phyloP scores from a whole-genome alignment of 352 stramenopile genomes.

The Phytophthora litchii region DNA sequence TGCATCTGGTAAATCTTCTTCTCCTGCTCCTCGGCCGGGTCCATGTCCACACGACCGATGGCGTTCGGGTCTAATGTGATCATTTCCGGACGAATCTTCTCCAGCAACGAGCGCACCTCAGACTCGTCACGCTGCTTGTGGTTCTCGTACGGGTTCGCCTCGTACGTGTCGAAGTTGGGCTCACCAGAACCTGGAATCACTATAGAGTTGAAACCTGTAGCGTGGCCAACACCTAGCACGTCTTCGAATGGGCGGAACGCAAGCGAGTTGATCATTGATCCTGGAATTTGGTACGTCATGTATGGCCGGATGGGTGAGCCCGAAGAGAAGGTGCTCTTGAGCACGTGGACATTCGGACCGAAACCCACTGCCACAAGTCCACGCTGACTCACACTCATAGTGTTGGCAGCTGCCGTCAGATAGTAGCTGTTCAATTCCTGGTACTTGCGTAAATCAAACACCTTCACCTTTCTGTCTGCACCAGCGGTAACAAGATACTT shows the following conservation, averaged over 20 bases:
- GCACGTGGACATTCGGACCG: constrained; percentile 91
- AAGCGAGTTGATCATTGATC: constrained; percentile 85
- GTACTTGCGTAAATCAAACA: constrained; percentile 98
- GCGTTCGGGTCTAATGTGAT: constrained; percentile 96
- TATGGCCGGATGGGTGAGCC: constrained; percentile 76
- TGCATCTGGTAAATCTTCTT: constrained; percentile 80
- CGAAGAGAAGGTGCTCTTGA: constrained; percentile 90
- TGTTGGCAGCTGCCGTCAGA: constrained; percentile 80
- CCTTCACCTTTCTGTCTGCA: constrained; percentile 94
- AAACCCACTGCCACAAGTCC: constrained; percentile 95
- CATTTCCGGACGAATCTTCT: constrained; percentile 98
- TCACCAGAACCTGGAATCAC: constrained; percentile 97
- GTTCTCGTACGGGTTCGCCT: constrained; percentile 98
- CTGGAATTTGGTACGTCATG: constrained; percentile 91
- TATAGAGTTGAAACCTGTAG: constrained; percentile 78
- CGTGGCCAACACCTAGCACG: constrained; percentile 95
- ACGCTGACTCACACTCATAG: constrained; percentile 96
- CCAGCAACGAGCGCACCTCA: constrained; percentile 96
- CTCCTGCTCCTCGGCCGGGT: constrained; percentile 87
- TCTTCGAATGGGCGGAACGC: constrained; percentile 99
- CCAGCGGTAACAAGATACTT: constrained; percentile 97
- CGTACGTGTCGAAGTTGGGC: constrained; percentile 98
- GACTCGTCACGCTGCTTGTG: constrained; percentile 96
- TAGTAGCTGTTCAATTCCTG: constrained; percentile 95
- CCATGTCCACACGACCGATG: constrained; percentile 93